Base-by-base conservation (phyloP, 1,284 basidiomycete genomes). In the Pholiota adiposa region DNA sequence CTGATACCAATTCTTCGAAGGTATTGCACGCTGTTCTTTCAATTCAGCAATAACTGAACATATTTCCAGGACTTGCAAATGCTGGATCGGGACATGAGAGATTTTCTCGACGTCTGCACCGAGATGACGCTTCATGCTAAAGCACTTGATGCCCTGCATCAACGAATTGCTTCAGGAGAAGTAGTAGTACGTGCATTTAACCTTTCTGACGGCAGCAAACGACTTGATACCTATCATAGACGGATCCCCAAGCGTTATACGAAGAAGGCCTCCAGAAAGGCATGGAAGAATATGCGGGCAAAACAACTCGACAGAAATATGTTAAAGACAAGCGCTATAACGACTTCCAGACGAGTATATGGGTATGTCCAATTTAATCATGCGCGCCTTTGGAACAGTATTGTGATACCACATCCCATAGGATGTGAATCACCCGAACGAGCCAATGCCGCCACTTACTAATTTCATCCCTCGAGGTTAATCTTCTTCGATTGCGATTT, bases 241-340 rank as follows among this genome's bases (percentile, higher is more conserved):
- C 73, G 41, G 73, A 85, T 59, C 73, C 82, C 4, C 67, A 81
- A 9, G 73, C 79, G 9, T 69, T 67, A 12, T 90, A 88, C 67
- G 72, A 78, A 49, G 65, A 66, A 33, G 80, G 72, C 16, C 76
- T 86, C 1, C 70, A 79, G 52, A 69, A 70, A 19, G 73, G 72
- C 33, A 67, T 80, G 44, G 73, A 80, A 11, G 75, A 74, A n/a
- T 90, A 90, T 69, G 65, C 77, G 4, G 71, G 71, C 33, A 85
- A 85, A 72, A 92, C 90, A 0, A 77, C 85, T 9, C 83, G 91
- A 19, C 89, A 92, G 72, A 93, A 90, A 71, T 93, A 92, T 66
- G 83, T 79, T 4, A 87, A 88, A 57, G 76, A 80, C 55, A 79
- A 87, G 0, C 74, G 78, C 7, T 96, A 94, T 67, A 69, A 74